Percentiles rank a stretch among this genome's conserved stretches.
Conservation (phyloP, 805 yeast species). For the Nakazawaea molendinolei region DNA sequence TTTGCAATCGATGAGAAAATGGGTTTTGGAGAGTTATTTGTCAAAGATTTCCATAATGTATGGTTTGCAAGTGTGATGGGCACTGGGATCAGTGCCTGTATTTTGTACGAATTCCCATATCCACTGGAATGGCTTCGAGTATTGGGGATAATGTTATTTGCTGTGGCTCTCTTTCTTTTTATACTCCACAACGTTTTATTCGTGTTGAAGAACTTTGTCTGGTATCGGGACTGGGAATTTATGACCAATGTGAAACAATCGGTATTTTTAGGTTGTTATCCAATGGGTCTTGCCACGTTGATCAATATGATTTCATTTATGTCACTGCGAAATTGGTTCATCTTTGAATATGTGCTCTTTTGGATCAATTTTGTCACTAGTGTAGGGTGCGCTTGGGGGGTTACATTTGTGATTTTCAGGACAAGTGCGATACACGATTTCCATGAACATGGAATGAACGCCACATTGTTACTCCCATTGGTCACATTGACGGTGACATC, state of each 20-base stretch:
- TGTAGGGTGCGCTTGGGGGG: slow-evolving; percentile 52
- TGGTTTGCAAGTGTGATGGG: slow-evolving; percentile 84
- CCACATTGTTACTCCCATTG: slow-evolving; percentile 64
- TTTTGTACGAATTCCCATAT: slow-evolving; percentile 56
- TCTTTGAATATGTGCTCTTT: slow-evolving; percentile 62
- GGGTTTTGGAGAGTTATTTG: slow-evolving; percentile 3
- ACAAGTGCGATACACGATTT: slow-evolving; percentile 22
- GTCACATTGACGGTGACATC: slow-evolving; percentile 75
- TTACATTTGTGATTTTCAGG: slow-evolving; percentile 44
- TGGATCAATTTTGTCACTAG: slow-evolving; percentile 57
- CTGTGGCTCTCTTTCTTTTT: slow-evolving; percentile 2
- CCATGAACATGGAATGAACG: slow-evolving; percentile 29
- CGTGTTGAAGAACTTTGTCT: slow-evolving; percentile 6
- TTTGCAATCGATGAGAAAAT: not conserved
- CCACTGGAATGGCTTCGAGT: slow-evolving; percentile 8
- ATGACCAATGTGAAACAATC: slow-evolving; percentile 39
- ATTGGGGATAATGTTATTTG: slow-evolving; percentile 5
- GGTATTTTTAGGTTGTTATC: slow-evolving; percentile 68
- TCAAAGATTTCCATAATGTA: slow-evolving; percentile 35
- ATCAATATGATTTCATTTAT: slow-evolving; percentile 43
- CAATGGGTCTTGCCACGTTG: slow-evolving; percentile 75
- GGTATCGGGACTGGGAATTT: slow-evolving; percentile 15
- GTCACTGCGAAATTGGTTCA: slow-evolving; percentile 32
- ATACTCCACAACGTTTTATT: slow-evolving; percentile 1
- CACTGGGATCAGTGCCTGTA: slow-evolving; percentile 60